Evolutionary conservation across 163 green algal species (phyloP), one percentile per base, ranked within the genome.

Genomic region (Trebouxia gelatinosa): DNA sequence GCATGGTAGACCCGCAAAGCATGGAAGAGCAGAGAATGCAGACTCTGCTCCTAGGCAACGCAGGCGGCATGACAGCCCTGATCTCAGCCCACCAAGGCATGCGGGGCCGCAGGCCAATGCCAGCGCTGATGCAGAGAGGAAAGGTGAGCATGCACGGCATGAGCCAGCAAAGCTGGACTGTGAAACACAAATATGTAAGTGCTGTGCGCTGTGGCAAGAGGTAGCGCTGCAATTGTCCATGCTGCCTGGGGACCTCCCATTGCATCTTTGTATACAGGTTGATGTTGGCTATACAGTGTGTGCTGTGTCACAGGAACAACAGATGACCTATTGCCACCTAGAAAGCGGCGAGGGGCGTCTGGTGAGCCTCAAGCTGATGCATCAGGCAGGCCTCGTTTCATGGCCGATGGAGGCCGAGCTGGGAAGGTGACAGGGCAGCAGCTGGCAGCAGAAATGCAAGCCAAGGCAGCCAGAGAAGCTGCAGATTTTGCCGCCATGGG

Each of bases 401-500:
- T 95, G 90, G 85, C 85, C 19, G 90, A 95, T 75, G 91, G 91
- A 51, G 94, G 85, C 0, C 31, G 77, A 23, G 85, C 88, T 9
- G 92, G 92, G 19, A 85, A 95, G 78, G 85, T 95, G n/a, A 88
- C 48, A 34, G 87, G 84, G 13, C 57, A 78, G 39, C 79, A 91
- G 68, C 70, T 96, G 58, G 70, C 78, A 46, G 70, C 59, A 28
- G 89, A 96, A 77, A 82, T 89, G 70, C 77, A 40, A 32, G 65
- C 64, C 43, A 86, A 89, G 82, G 80, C 84, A 37, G 80, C 85
- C 59, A 70, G 80, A 26, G 87, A 91, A 39, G 80, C 85, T 48
- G 79, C 85, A 76, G 81, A 86, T 2, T 85, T 90, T 72, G 70
- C 78, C 1, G 74, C 74, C 6, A 48, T 90, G 48, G 77, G 35